Evolutionary conservation across 208 protist genomes (phyloP).

Genomic region (Leishmania martiniquensis): DNA sequence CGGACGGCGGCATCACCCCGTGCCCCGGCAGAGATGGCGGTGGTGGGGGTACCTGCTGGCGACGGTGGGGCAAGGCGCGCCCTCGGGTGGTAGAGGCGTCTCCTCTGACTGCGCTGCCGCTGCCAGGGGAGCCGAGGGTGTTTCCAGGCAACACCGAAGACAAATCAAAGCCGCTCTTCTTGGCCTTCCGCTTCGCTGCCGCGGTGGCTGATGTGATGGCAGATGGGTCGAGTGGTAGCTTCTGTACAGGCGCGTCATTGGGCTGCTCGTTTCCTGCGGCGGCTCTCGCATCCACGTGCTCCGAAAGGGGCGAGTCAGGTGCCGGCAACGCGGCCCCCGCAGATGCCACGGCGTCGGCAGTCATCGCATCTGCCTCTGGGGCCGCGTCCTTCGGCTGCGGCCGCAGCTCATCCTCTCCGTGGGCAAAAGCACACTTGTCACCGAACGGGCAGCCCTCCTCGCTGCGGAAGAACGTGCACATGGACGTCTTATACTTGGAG

Average conservation of each 20-base stretch:
- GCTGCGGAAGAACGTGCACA: slow-evolving; percentile 72
- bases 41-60: slow-evolving; percentile 2
- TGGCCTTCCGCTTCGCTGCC: slow-evolving; percentile 11
- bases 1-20: slow-evolving; percentile 12
- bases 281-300: background rate
- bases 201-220: background rate
- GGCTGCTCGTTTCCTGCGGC: background rate
- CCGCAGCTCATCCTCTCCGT: slow-evolving; percentile 72
- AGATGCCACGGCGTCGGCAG: background rate
- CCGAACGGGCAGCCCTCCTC: slow-evolving; percentile 72
- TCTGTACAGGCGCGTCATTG: background rate
- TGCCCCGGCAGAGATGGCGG: slow-evolving; percentile 19
- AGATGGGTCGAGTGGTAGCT: background rate
- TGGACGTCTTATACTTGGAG: slow-evolving; percentile 88
- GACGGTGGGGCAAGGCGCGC: slow-evolving; percentile 15
- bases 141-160: background rate
- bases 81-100: background rate
- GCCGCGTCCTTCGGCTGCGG: slow-evolving; percentile 33
- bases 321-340: slow-evolving; percentile 3
- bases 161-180: slow-evolving; percentile 8
- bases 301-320: slow-evolving; percentile 5
- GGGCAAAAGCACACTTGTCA: slow-evolving; percentile 81
- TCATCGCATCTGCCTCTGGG: background rate
- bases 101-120: slow-evolving; percentile 1
- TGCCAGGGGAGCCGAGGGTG: background rate